Evolutionary conservation across 306 rosid genomes (phyloP).

Genomic region (Cicer judaicum): DNA sequence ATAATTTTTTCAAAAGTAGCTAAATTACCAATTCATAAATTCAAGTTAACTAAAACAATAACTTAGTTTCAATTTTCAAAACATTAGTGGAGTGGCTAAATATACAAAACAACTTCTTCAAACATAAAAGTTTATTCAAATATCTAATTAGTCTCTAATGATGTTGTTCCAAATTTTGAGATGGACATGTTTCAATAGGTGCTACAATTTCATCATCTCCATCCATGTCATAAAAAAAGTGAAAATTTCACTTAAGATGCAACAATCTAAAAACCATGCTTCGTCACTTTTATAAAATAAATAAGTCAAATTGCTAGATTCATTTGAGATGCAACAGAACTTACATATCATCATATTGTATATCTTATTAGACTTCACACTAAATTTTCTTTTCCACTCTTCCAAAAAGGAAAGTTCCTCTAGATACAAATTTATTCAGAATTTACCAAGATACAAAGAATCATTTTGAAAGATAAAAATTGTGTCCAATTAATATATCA

Average conservation of each 20-base stretch:
- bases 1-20: no score
- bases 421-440: not conserved
- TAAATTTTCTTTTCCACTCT: not conserved
- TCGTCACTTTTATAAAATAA: not conserved
- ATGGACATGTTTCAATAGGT: no score
- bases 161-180: no score
- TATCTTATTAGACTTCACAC: not conserved
- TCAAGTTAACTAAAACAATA: no score
- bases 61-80: no score
- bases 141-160: no score
- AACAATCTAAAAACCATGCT: not conserved
- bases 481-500: not conserved
- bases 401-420: constrained; percentile 4
- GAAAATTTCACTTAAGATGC: not conserved
- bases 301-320: not conserved
- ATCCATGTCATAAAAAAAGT: not conserved
- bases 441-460: not conserved
- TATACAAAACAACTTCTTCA: no score
- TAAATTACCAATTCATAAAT: no score
- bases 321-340: not conserved
- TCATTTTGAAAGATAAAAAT: no score
- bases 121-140: no score
- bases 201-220: no score
- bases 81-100: no score
- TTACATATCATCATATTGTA: not conserved